These are phyloP conservation scores for Pythium guiyangense DNA, from an alignment of 352 stramenopile species.

Conservation along the genomic window DNA sequence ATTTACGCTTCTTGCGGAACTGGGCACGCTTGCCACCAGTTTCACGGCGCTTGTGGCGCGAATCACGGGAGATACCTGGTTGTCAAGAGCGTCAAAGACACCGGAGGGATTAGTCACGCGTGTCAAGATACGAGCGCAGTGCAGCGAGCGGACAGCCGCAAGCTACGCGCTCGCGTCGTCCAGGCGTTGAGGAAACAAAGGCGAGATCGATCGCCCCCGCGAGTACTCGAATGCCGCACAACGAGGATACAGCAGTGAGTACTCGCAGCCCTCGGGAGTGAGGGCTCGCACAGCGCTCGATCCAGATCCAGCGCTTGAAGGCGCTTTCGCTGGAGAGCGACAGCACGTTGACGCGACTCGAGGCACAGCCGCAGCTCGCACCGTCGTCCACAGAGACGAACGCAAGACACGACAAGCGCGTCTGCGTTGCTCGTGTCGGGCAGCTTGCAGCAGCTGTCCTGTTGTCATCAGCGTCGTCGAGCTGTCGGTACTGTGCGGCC, in stretches of 20 bases:
- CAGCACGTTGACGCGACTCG: neutral
- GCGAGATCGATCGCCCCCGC: constrained; percentile 26
- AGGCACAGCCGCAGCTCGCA: neutral
- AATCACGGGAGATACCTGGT: constrained; percentile 99
- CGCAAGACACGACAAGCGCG: too few relatives aligned
- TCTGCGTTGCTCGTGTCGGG: too few relatives aligned
- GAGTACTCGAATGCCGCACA: constrained; percentile 85
- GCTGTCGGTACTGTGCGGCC: neutral
- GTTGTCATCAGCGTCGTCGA: too few relatives aligned
- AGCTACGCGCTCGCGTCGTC: constrained; percentile 1
- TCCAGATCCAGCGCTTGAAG: constrained; percentile 6
- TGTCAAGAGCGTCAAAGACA: neutral
- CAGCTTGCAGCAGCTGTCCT: too few relatives aligned
- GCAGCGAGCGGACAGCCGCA: neutral
- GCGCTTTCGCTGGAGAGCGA: neutral
- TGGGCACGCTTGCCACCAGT: constrained; percentile 98
- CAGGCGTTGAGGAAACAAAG: constrained; percentile 1
- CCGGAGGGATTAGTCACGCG: neutral
- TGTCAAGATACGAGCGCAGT: too few relatives aligned
- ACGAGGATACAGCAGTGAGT: constrained; percentile 89
- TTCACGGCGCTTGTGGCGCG: constrained; percentile 98
- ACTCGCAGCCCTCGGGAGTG: constrained; percentile 27
- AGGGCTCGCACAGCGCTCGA: constrained; percentile 17
- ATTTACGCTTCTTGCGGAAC: constrained; percentile 99
- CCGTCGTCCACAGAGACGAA: too few relatives aligned